phyloP scores from a whole-genome alignment of 768 basidiomycete genomes.

The Trametes elegans region DNA sequence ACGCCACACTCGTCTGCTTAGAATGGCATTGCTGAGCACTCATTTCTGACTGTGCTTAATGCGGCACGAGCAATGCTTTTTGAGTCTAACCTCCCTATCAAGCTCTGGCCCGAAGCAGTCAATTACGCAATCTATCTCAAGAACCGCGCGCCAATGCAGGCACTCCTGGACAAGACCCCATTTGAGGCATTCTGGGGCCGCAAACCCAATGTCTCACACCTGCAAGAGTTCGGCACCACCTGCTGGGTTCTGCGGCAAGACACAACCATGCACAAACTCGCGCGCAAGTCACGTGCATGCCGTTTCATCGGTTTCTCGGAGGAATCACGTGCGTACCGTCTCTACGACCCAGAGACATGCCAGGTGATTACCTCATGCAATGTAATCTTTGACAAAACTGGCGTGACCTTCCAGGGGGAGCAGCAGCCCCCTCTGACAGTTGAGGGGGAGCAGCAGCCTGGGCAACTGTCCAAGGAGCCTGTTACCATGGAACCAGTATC shows the following conservation, averaged over 20 bases:
- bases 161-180: neutral
- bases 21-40: constrained; percentile 15
- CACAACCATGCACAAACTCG: neutral
- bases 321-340: constrained; percentile 28
- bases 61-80: constrained; percentile 5
- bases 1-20: too few relatives aligned
- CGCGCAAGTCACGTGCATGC: too few relatives aligned
- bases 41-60: constrained; percentile 16
- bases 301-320: constrained; percentile 37
- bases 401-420: too few relatives aligned
- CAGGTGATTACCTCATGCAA: constrained; percentile 31
- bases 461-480: too few relatives aligned
- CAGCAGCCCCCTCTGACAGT: too few relatives aligned
- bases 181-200: neutral
- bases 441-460: too few relatives aligned
- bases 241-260: neutral
- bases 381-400: constrained; percentile 6
- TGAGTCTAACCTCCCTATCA: constrained; percentile 1
- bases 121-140: constrained; percentile 1
- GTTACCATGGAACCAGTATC: too few relatives aligned
- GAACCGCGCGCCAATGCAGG: constrained; percentile 4
- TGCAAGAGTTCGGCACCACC: neutral
- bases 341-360: constrained; percentile 31
- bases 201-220: constrained; percentile 1
- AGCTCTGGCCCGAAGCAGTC: constrained; percentile 10